Evolutionary conservation across 345 rosid species (phyloP), one percentile per base, ranked within the genome.

Genomic region (Draba incana): DNA sequence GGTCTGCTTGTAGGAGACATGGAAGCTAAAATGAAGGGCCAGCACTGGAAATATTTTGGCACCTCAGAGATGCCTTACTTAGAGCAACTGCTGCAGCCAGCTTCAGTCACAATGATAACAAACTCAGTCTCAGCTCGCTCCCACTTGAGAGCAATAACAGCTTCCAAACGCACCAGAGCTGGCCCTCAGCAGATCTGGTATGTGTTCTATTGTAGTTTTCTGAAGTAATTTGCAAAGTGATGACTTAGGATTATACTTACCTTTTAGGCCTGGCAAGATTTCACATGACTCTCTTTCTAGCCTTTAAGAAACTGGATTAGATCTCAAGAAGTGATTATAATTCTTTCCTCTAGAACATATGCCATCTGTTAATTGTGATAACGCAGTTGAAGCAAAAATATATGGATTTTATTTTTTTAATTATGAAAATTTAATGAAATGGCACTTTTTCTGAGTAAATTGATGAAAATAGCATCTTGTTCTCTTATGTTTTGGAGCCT

Each of bases 51-150:
- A 80, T 85, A 82, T 83, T 85, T 91, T 68, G 96, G 97, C 58
- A 89, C 93, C 70, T 68, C 85, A 69, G 96, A 89, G 78, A 84
- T 89, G 96, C 99, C 99, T 53, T 92, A 82, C 78, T 90, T 92
- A 66, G 96, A 89, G 80, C 98, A 95, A 76, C 79, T 95, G 65
- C 72, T 89, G 84, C 98, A 95, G 87, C 97, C 96, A 62, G 89
- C 94, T 65, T 80, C 92, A 44, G 86, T 82, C 68, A 81, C 96
- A 15, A 83, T 85, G 68, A 79, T 89, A 75, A 81, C 89, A 66
- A 86, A 84, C 76, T 82, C 96, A 52, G 84, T 83, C 50, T 88
- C 92, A 66, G 85, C 90, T 57, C 85, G 81, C 69, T 75, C 89
- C 62, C 98, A 95, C 75, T 74, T 95, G 76, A 84, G 85, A 80